These are phyloP conservation scores for Diplodia corticola DNA, from an alignment of 2,329 filamentous ascomycete genomes.

Conservation along the genomic window DNA sequence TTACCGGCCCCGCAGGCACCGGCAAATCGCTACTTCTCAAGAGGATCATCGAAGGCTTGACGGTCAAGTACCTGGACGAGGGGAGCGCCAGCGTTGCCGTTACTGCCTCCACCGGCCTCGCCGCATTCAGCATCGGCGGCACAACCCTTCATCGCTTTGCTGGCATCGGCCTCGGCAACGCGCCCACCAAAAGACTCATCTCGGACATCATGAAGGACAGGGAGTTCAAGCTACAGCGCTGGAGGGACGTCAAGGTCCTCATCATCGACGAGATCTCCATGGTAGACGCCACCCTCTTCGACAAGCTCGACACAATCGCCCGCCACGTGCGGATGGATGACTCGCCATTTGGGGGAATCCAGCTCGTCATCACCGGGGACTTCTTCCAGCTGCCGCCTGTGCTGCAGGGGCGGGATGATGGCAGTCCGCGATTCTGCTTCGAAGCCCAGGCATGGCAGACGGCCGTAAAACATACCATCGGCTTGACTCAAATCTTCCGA, in stretches of 20 bases:
- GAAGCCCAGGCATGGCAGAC: slow-evolving; percentile 49
- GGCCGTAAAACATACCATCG: slow-evolving; percentile 32
- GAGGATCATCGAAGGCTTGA: slow-evolving; percentile 47
- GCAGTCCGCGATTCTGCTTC: slow-evolving; percentile 47
- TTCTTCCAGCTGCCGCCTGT: slow-evolving; percentile 61
- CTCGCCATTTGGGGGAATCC: slow-evolving; percentile 50
- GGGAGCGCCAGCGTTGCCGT: slow-evolving; percentile 34
- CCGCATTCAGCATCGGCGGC: slow-evolving; percentile 59
- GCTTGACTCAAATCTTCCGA: slow-evolving; percentile 2
- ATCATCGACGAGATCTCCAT: slow-evolving; percentile 69
- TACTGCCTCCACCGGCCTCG: slow-evolving; percentile 61
- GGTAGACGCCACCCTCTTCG: slow-evolving; percentile 58
- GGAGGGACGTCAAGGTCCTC: slow-evolving; percentile 45
- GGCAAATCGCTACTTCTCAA: slow-evolving; percentile 60
- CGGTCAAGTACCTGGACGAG: slow-evolving; percentile 10
- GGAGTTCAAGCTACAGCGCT: slow-evolving; percentile 30
- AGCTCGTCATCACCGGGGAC: slow-evolving; percentile 60
- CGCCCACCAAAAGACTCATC: neutral
- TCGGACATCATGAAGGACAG: slow-evolving; percentile 23
- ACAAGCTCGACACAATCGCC: slow-evolving; percentile 53
- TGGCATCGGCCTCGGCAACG: slow-evolving; percentile 34
- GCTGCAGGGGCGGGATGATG: slow-evolving; percentile 32
- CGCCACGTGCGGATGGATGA: slow-evolving; percentile 39
- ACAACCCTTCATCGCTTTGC: slow-evolving; percentile 59
- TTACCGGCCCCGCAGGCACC: slow-evolving; percentile 63